These are phyloP conservation scores for Daldinia caldariorum DNA, from an alignment of 495 filamentous ascomycete species.

Conservation along the genomic window DNA sequence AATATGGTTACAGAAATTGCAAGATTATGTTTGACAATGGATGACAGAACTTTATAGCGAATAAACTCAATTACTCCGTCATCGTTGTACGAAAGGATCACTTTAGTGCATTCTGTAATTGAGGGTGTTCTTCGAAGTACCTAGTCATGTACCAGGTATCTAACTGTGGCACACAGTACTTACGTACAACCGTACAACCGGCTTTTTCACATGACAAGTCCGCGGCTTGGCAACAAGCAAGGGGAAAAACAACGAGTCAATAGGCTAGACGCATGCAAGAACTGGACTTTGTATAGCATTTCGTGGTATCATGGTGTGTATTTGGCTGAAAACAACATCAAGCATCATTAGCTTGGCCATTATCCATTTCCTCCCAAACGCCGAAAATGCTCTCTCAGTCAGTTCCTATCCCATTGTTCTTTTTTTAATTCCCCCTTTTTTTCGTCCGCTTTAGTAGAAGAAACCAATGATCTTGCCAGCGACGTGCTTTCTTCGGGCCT, in stretches of 20 bases:
- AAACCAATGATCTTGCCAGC: conserved; percentile 96
- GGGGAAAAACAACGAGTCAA: neutral
- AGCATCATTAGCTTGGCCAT: conserved; percentile 31
- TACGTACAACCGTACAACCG: neutral
- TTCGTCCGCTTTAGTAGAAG: conserved; percentile 78
- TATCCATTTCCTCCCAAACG: conserved; percentile 44
- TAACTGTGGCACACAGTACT: neutral
- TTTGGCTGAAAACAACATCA: conserved; percentile 37
- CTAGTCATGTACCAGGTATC: neutral
- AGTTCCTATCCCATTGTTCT: conserved; percentile 37
- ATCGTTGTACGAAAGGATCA: conserved; percentile 26
- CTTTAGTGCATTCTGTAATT: neutral
- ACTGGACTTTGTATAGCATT: conserved; percentile 41
- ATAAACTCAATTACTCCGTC: conserved; percentile 30
- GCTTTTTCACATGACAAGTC: conserved; percentile 29
- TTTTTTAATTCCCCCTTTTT: conserved; percentile 32
- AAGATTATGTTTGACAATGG: conserved; percentile 18
- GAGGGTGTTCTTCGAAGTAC: neutral
- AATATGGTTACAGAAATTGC: conserved; percentile 11
- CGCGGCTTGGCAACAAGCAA: conserved; percentile 17
- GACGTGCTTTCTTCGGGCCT: conserved; percentile 97
- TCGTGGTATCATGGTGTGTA: conserved; percentile 47
- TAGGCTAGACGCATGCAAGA: conserved; percentile 13
- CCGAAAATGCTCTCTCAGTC: conserved; percentile 45
- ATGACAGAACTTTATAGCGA: conserved; percentile 38